Evolutionary conservation across 2,329 filamentous ascomycete species (phyloP).

Genomic region (Tolypocladium tropicale): DNA sequence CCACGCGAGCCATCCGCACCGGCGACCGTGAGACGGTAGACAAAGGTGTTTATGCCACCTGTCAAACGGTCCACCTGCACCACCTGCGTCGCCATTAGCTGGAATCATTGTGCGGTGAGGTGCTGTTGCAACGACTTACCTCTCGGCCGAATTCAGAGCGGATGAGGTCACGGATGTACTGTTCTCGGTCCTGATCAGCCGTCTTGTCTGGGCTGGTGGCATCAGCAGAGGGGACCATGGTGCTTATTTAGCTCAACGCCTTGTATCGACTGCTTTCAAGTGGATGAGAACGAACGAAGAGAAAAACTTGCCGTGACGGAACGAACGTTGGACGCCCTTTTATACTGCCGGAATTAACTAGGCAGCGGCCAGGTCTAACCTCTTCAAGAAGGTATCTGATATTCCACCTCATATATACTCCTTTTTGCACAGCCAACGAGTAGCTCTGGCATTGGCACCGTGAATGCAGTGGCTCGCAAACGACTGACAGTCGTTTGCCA

Average conservation of each 20-base stretch:
- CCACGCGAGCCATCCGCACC: neutral
- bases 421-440: no score
- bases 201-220: neutral
- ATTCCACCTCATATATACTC: no score
- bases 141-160: neutral
- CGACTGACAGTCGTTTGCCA: no score
- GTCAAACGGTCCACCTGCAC: neutral
- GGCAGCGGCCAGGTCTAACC: no score
- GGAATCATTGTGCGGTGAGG: neutral
- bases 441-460: no score
- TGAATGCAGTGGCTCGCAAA: no score
- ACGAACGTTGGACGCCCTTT: neutral
- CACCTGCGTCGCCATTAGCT: neutral
- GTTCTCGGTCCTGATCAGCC: neutral
- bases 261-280: neutral
- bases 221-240: neutral
- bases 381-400: neutral
- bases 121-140: neutral
- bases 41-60: neutral
- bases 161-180: neutral
- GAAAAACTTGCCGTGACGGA: neutral
- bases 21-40: neutral
- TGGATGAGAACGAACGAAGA: neutral
- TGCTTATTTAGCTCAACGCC: neutral
- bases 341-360: neutral